Conservation (phyloP, 441 rosid genomes). For the Sinapis alba region DNA sequence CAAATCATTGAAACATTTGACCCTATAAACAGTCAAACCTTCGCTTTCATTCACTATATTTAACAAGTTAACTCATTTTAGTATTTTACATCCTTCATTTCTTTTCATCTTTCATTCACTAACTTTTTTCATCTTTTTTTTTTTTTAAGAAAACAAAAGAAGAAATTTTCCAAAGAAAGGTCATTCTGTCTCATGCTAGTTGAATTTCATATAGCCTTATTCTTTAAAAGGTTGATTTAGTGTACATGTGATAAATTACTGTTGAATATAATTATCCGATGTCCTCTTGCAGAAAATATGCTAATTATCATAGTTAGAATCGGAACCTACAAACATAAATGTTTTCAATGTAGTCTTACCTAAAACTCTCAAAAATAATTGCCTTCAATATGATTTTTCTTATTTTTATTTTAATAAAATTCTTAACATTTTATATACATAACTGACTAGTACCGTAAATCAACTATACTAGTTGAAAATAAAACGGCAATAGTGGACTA, state of each 20-base stretch:
- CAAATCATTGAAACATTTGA: neutral
- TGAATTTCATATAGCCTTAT: neutral
- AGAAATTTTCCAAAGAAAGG: neutral
- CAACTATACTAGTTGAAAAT: neutral
- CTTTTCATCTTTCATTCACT: no score
- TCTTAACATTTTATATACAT: neutral
- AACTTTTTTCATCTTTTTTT: no score
- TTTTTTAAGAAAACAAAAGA: neutral
- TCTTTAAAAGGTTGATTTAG: neutral
- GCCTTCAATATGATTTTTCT: neutral
- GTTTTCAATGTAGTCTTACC: neutral
- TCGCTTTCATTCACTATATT: neutral
- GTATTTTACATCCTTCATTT: neutral
- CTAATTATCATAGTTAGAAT: neutral
- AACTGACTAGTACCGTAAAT: neutral
- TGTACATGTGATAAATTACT: neutral
- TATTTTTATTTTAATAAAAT: neutral
- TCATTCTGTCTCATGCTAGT: neutral
- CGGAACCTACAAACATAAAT: neutral
- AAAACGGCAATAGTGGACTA: neutral
- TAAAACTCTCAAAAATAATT: neutral
- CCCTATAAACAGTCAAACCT: conserved; percentile 11
- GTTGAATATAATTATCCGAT: neutral
- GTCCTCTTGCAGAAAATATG: neutral
- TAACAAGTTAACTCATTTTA: conserved; percentile 1